These are phyloP conservation scores for Vaccinium macrocarpon DNA, from an alignment of 148 eudicot genomes.

Conservation along the genomic window DNA sequence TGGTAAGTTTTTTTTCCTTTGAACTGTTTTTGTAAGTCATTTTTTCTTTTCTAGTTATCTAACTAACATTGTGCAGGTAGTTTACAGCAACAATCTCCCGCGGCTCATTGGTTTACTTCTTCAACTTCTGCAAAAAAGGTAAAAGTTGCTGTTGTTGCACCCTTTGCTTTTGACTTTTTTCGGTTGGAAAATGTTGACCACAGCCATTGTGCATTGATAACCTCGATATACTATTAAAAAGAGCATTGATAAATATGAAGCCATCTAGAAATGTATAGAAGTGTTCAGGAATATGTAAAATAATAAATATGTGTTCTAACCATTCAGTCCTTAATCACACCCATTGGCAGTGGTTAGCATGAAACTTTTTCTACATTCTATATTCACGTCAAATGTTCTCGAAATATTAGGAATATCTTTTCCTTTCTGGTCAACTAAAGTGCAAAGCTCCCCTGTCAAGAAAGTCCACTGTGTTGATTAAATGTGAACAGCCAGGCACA, in stretches of 20 bases:
- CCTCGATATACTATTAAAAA: not conserved
- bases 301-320: not conserved
- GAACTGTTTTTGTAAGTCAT: not conserved
- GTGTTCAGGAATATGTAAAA: not conserved
- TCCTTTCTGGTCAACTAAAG: not conserved
- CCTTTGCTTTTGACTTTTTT: not conserved
- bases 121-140: conserved; percentile 72
- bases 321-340: not conserved
- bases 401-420: not conserved
- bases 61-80: conserved; percentile 36
- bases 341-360: not conserved
- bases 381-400: not conserved
- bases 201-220: not conserved
- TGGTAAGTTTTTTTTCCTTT: conserved; percentile 18
- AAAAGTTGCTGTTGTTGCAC: not conserved
- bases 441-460: too few relatives aligned
- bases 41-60: conserved; percentile 8
- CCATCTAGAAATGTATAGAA: not conserved
- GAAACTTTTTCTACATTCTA: not conserved
- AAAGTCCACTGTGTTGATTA: not conserved
- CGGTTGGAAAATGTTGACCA: not conserved
- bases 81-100: conserved; percentile 43
- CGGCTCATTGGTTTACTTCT: conserved; percentile 67
- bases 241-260: not conserved
- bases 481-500: not conserved